phyloP scores from a whole-genome alignment of 2,329 filamentous ascomycete genomes.

The Claviceps pusilla region DNA sequence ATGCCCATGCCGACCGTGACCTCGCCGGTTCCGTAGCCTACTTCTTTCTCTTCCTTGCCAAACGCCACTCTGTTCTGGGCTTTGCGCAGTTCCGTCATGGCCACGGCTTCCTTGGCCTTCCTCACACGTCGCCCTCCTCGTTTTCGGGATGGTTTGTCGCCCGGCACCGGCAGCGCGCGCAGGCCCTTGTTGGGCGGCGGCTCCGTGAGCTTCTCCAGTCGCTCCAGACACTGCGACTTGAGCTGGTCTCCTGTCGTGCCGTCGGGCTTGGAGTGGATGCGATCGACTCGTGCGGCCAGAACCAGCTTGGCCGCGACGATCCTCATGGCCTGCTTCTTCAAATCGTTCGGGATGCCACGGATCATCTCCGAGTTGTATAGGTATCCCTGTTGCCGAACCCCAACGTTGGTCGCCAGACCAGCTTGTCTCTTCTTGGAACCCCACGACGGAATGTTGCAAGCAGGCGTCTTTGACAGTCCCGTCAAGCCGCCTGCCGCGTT shows the following conservation, averaged over 20 bases:
- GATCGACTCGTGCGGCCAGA: slow-evolving; percentile 81
- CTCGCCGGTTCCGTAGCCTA: slow-evolving; percentile 78
- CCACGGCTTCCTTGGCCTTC: slow-evolving; percentile 90
- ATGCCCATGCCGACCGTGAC: slow-evolving; percentile 81
- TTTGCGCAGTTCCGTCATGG: slow-evolving; percentile 92
- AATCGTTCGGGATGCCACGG: slow-evolving; percentile 64
- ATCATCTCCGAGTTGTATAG: slow-evolving; percentile 88
- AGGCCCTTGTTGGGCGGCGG: slow-evolving; percentile 78
- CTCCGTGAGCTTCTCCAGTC: slow-evolving; percentile 84
- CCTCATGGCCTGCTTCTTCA: slow-evolving; percentile 86
- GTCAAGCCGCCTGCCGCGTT: slow-evolving; percentile 83
- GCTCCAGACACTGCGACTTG: slow-evolving; percentile 66
- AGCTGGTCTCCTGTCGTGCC: slow-evolving; percentile 73
- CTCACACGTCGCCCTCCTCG: slow-evolving; percentile 78
- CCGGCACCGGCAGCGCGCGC: slow-evolving; percentile 76
- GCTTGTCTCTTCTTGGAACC: slow-evolving; percentile 77
- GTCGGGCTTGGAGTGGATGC: slow-evolving; percentile 65
- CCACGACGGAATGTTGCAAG: slow-evolving; percentile 82
- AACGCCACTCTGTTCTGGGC: slow-evolving; percentile 94
- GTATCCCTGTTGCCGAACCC: slow-evolving; percentile 80
- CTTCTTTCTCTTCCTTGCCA: slow-evolving; percentile 86
- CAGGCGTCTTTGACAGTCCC: slow-evolving; percentile 78
- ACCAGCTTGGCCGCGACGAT: slow-evolving; percentile 89
- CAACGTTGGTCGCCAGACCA: slow-evolving; percentile 84
- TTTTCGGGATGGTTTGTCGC: slow-evolving; percentile 89